Evolutionary conservation across 345 rosid genomes (phyloP), one percentile per base, ranked within the genome.

Genomic region (Erysimum cheiranthoides): DNA sequence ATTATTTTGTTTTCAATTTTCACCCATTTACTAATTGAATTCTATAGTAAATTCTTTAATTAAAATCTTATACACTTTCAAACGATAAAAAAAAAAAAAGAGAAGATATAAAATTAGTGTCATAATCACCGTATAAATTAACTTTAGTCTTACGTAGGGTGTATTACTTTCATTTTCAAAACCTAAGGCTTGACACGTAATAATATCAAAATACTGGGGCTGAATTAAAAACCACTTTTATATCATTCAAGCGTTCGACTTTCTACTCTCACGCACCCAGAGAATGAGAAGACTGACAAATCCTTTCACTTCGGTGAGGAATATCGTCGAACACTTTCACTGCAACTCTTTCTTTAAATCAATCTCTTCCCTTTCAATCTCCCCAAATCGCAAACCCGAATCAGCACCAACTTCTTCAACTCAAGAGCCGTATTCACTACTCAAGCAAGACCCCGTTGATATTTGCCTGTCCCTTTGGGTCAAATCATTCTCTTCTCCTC

Each of bases 401-500:
- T 61, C 59, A 54, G 60, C 36, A 38, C 73, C 64, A 71, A 5
- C 76, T 43, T 59, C 52, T 25, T 25, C 70, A 0, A 42, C 61
- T 4, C 75, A 81, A 36, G 93, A 86, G 32, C 90, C 87, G 0
- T 79, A 85, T 59, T 58, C 93, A 17, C 90, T 90, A 60, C 88
- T 95, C 60, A 92, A 88, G 57, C 89, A 88, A 66, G 99, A 95
- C 65, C 97, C 97, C 0, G 73, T 92, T 10, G 88, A 92, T n/a
- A 87, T 90, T 52, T 88, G 92, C 53, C 76, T 86, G 52, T 89
- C 93, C 5, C 77, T 95, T 10, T 95, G 99, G 99, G 87, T 92
- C 84, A 95, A 95, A 73, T 84, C 97, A 61, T 95, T 88, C 89
- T 87, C 99, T 13, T 86, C 91, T 1, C 89, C 88, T n/a, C n/a